Base-by-base conservation (phyloP, 768 basidiomycete genomes). In the Termitomyces sp. region DNA sequence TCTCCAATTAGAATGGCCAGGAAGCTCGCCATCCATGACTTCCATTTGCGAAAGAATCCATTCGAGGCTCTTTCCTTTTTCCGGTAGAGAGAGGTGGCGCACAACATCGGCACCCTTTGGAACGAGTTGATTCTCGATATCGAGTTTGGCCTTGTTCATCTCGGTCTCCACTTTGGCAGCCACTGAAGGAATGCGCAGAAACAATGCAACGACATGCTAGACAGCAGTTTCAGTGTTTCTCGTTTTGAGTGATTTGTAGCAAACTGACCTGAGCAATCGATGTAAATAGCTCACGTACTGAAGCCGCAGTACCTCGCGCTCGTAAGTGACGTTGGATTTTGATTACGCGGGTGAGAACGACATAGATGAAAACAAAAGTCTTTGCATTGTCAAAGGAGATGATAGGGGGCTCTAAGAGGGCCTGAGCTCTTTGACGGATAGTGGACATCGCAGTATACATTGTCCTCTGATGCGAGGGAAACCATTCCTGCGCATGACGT, bases 1-100 rank as follows among this genome's bases (percentile, higher is more conserved):
- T 51, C 72, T 76, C 84, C 88, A 94, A 54, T 83, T 73, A 1
- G 76, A 71, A 41, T 74, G 64, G 17, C 66, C 62, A 17, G 71
- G 75, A 46, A 81, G 66, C 57, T 84, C 82, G 26, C 63, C 67
- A 68, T 94, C 89, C 88, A 94, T 92, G 63, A 76, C 81, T 23
- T 82, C 80, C 87, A 94, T 91, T 67, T 92, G 88, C 8, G 75
- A 76, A 19, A 84, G 58, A 59, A 94, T 89, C 88, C 88, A 90
- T 58, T 87, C 87, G 8, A 80, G 58, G 0, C 84, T 73, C 60
- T 83, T 77, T 14, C 92, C 90, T 28, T 81, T 70, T 0, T 73
- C 71, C 0, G 92, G 91, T 0, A 94, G 73, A 1, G 79, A 62
- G 1, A 90, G 76, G 66, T 93, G 82, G 4, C 89, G 80, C 1